phyloP scores from a whole-genome alignment of 257 asterid genomes.

The Parsonsia alboflavescens region DNA sequence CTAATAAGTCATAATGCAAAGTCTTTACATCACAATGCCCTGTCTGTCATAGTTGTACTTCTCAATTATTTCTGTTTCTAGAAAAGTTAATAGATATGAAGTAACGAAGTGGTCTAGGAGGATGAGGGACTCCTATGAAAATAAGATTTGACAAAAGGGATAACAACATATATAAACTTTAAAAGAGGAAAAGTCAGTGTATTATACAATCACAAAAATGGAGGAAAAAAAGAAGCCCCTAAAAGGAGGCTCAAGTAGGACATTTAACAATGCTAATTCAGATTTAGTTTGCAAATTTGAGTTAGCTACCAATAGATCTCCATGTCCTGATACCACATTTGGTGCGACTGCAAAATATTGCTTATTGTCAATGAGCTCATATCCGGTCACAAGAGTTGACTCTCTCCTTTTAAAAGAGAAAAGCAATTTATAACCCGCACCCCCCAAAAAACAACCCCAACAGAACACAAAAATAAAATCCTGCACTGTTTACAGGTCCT shows the following conservation, averaged over 20 bases:
- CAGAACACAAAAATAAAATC: background rate
- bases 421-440: background rate
- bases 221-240: background rate
- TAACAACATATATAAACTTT: background rate
- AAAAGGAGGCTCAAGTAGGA: background rate
- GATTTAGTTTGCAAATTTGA: background rate
- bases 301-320: background rate
- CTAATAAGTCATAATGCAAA: background rate
- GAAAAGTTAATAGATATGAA: background rate
- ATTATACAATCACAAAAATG: background rate
- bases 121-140: background rate
- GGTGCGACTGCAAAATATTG: background rate
- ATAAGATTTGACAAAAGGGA: background rate
- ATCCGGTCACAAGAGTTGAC: too few relatives aligned
- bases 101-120: background rate
- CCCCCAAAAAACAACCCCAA: background rate
- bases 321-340: background rate
- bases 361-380: background rate
- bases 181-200: background rate
- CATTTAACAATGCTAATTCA: background rate
- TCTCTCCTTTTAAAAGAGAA: background rate
- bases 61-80: background rate
- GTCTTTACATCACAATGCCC: background rate
- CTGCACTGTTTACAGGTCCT: background rate
- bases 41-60: background rate